Conservation (phyloP, 176 grass and related monocot species). For the Oryza coarctata region DNA sequence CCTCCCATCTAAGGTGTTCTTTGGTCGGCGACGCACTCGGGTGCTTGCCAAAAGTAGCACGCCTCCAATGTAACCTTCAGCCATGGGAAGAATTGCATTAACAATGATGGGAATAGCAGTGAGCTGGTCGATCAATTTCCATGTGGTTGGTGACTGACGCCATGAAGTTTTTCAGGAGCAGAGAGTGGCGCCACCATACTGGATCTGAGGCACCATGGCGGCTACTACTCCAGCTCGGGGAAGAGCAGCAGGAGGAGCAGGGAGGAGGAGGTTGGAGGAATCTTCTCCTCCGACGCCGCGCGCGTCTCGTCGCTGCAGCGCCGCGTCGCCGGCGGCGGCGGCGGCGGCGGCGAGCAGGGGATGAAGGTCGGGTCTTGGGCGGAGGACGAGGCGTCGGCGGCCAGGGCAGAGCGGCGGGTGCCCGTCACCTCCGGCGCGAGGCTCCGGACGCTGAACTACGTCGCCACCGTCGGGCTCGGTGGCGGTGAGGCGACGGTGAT, state of each 20-base stretch:
- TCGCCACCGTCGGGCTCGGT: constrained; percentile 44
- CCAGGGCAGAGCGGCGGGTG: constrained; percentile 25
- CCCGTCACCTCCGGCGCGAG: constrained; percentile 52
- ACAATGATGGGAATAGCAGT: constrained; percentile 38
- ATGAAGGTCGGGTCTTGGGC: not conserved
- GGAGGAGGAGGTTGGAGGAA: not conserved
- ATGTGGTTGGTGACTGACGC: constrained; percentile 1
- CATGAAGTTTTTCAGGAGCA: constrained; percentile 33
- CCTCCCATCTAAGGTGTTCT: not conserved
- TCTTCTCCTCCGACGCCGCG: constrained; percentile 50
- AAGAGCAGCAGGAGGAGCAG: constrained; percentile 4
- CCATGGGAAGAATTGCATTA: constrained; percentile 19
- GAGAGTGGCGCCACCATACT: constrained; percentile 49
- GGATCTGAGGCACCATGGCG: constrained; percentile 52
- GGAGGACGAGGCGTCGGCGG: not conserved
- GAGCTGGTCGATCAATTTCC: constrained; percentile 9
- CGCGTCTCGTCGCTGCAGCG: constrained; percentile 51
- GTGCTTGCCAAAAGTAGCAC: constrained; percentile 43
- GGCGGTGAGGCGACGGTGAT: constrained; percentile 59
- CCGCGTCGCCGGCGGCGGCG: not conserved
- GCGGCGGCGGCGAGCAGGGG: not conserved
- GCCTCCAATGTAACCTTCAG: constrained; percentile 37
- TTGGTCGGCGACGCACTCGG: not conserved
- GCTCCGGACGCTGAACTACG: constrained; percentile 61
- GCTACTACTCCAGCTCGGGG: not conserved